Evolutionary conservation across 257 asterid species (phyloP).

Genomic region (Solanum appendiculatum): DNA sequence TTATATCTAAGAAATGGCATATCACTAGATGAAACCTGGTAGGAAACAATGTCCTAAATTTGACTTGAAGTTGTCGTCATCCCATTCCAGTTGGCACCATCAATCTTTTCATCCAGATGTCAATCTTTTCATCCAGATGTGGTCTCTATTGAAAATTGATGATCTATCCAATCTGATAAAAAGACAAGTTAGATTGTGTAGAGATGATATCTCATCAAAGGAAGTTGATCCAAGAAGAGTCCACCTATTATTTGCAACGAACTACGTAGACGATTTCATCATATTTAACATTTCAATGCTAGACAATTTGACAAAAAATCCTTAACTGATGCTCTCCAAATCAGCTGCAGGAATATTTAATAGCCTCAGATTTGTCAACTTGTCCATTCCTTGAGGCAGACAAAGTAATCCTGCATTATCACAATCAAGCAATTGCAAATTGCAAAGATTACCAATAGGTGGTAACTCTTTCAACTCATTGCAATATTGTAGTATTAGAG

Average conservation of each 20-base stretch:
- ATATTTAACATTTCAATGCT: slow-evolving; percentile 5
- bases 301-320: neutral
- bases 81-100: too few relatives aligned
- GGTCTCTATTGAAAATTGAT: neutral
- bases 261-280: neutral
- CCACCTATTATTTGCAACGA: too few relatives aligned
- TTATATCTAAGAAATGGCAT: too few relatives aligned
- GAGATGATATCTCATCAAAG: neutral
- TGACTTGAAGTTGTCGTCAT: too few relatives aligned
- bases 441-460: neutral
- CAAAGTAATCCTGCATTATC: neutral
- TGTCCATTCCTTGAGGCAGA: slow-evolving; percentile 6
- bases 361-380: neutral
- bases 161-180: neutral
- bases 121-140: neutral
- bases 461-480: neutral
- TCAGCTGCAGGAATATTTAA: neutral
- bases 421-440: slow-evolving; percentile 7
- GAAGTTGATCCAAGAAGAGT: neutral
- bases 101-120: neutral
- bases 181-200: neutral
- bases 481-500: slow-evolving; percentile 4
- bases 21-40: too few relatives aligned
- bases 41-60: too few relatives aligned
- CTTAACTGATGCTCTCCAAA: neutral